phyloP scores from a whole-genome alignment of 106 monocot genomes.

The Acanthochlamys bracteata region DNA sequence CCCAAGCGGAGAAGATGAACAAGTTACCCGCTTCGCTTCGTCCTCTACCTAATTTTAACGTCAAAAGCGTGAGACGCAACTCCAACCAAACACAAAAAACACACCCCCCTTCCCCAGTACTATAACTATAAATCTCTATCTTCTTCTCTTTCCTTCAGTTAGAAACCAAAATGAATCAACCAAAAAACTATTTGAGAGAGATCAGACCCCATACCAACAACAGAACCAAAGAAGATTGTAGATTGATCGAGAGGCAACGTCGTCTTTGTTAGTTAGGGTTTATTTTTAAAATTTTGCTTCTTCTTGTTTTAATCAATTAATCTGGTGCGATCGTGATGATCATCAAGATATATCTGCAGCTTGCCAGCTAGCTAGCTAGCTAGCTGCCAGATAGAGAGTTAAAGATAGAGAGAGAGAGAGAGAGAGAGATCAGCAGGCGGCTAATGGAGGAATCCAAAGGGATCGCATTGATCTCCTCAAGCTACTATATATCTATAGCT shows the following conservation, averaged over 20 bases:
- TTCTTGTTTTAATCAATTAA: no score
- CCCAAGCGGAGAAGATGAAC: background rate
- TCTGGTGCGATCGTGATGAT: no score
- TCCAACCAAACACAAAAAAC: background rate
- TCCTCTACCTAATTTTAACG: background rate
- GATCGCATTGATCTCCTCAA: conserved; percentile 25
- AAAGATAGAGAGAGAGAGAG: background rate
- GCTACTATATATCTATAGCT: background rate
- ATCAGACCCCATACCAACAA: no score
- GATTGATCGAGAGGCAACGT: no score
- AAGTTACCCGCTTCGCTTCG: background rate
- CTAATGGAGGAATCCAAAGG: conserved; percentile 23
- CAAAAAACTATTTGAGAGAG: no score
- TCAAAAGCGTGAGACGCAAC: conserved; percentile 8
- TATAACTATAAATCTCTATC: background rate
- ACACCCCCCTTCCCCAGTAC: background rate
- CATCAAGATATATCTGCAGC: no score
- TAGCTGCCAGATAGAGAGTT: background rate
- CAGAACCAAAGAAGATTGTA: no score
- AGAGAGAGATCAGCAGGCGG: background rate
- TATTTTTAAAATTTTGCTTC: no score
- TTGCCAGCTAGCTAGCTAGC: no score
- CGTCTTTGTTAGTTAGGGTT: no score
- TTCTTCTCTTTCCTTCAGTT: no score
- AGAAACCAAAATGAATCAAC: no score